phyloP scores from a whole-genome alignment of 2,329 filamentous ascomycete species.

The Rhytidhysteron rufulum region DNA sequence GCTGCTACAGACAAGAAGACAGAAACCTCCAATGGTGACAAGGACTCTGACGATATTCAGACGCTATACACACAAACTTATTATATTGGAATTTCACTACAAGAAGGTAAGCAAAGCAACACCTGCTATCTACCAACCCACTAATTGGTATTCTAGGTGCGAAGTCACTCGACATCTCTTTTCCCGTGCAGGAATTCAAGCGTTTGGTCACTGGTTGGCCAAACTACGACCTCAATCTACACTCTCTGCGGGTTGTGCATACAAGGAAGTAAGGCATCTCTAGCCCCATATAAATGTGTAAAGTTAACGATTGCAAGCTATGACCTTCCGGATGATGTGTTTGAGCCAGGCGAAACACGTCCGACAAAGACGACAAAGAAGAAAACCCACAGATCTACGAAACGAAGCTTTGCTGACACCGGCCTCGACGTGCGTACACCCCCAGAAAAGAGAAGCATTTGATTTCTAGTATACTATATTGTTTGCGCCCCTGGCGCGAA shows the following conservation, averaged over 20 bases:
- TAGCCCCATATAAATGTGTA: not conserved
- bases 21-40: slow-evolving; percentile 33
- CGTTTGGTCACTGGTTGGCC: slow-evolving; percentile 72
- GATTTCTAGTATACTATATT: not conserved
- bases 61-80: slow-evolving; percentile 84
- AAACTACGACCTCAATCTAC: slow-evolving; percentile 69
- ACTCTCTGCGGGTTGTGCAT: slow-evolving; percentile 77
- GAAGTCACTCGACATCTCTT: slow-evolving; percentile 72
- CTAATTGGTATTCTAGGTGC: slow-evolving; percentile 47
- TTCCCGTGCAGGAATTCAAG: slow-evolving; percentile 83
- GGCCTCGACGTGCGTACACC: slow-evolving; percentile 44
- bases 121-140: slow-evolving; percentile 2
- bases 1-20: slow-evolving; percentile 38
- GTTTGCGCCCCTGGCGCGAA: not conserved
- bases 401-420: slow-evolving; percentile 43
- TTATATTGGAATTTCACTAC: slow-evolving; percentile 84
- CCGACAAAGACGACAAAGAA: slow-evolving; percentile 35
- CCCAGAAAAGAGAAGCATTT: slow-evolving; percentile 3
- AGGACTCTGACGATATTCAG: slow-evolving; percentile 38
- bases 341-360: slow-evolving; percentile 67
- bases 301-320: slow-evolving; percentile 55
- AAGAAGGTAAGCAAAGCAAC: slow-evolving; percentile 57
- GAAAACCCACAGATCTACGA: slow-evolving; percentile 28
- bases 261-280: slow-evolving; percentile 69
- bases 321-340: slow-evolving; percentile 85